phyloP scores from a whole-genome alignment of 1,284 basidiomycete genomes.

The Clitocybe nebularis region DNA sequence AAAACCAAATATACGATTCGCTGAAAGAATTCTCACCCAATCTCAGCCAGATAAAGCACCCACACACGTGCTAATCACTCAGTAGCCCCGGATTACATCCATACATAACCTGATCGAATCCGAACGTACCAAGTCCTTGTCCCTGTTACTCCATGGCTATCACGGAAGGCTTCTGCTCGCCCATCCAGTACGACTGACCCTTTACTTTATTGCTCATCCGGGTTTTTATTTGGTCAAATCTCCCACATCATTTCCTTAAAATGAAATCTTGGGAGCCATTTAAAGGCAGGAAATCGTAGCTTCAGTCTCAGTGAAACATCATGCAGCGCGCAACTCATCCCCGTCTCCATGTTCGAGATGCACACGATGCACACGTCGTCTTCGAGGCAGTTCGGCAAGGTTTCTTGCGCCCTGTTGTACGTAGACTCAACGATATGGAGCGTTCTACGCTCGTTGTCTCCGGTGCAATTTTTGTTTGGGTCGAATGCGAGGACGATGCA shows the following conservation, averaged over 20 bases:
- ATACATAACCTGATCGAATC: slow-evolving; percentile 20
- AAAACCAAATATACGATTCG: slow-evolving; percentile 22
- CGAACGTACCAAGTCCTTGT: slow-evolving; percentile 27
- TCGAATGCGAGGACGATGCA: slow-evolving; percentile 59
- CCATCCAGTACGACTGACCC: slow-evolving; percentile 19
- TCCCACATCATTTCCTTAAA: slow-evolving; percentile 10
- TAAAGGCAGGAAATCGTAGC: slow-evolving; percentile 6
- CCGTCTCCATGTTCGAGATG: slow-evolving; percentile 58
- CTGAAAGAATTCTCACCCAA: slow-evolving; percentile 17
- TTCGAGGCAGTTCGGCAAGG: slow-evolving; percentile 59
- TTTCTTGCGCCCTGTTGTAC: slow-evolving; percentile 42
- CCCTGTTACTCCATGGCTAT: slow-evolving; percentile 23
- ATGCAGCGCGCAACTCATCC: slow-evolving; percentile 60
- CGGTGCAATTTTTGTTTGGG: slow-evolving; percentile 64
- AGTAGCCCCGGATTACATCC: slow-evolving; percentile 21
- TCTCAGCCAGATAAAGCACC: slow-evolving; percentile 16
- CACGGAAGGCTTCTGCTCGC: slow-evolving; percentile 17
- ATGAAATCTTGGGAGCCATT: slow-evolving; percentile 4
- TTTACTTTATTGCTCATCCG: slow-evolving; percentile 1
- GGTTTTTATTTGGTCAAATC: slow-evolving; percentile 5
- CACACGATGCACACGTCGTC: slow-evolving; percentile 57
- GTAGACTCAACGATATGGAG: slow-evolving; percentile 58
- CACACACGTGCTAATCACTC: slow-evolving; percentile 21
- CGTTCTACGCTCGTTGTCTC: slow-evolving; percentile 51
- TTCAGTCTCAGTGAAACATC: slow-evolving; percentile 16